A percentile compares a stretch with the other conserved stretches of the same genome.
phyloP scores from a whole-genome alignment of 1,284 basidiomycete species.

The Boletellus sp. region DNA sequence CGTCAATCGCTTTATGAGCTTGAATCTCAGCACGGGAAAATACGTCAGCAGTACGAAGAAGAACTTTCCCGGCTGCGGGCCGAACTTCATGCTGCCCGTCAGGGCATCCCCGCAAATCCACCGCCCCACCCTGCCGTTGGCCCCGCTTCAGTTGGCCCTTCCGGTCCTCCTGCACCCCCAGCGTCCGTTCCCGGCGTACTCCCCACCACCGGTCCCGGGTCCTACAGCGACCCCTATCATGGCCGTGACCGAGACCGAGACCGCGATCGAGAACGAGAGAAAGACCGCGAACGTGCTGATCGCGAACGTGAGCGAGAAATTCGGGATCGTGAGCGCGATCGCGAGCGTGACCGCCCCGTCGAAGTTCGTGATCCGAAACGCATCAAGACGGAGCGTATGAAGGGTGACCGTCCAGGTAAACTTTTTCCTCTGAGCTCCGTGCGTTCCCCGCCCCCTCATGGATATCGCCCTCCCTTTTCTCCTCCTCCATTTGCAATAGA shows the following conservation, averaged over 20 bases:
- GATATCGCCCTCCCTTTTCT: conserved; percentile 25
- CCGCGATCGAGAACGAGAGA: conserved; percentile 37
- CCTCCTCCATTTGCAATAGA: conserved; percentile 25
- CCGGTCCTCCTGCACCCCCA: conserved; percentile 29
- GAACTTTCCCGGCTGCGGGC: conserved; percentile 65
- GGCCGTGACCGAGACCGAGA: conserved; percentile 40
- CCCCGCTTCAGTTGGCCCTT: conserved; percentile 32
- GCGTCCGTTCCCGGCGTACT: conserved; percentile 28
- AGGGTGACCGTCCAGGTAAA: conserved; percentile 39
- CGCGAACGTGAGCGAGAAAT: conserved; percentile 37
- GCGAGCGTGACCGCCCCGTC: conserved; percentile 34
- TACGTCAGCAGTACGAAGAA: conserved; percentile 72
- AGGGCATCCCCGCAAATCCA: conserved; percentile 30
- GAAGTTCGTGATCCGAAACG: conserved; percentile 44
- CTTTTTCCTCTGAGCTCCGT: conserved; percentile 20
- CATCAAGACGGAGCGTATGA: conserved; percentile 44
- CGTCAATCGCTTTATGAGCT: conserved; percentile 76
- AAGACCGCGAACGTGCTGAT: conserved; percentile 37
- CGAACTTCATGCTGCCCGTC: conserved; percentile 54
- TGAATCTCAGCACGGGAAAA: conserved; percentile 68
- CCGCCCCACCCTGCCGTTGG: conserved; percentile 35
- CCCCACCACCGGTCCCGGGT: conserved; percentile 32
- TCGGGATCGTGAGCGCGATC: conserved; percentile 36
- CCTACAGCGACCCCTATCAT: conserved; percentile 40
- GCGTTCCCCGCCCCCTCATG: conserved; percentile 30